phyloP scores from a whole-genome alignment of 805 yeast genomes.

The Wickerhamiella vanderwaltii region DNA sequence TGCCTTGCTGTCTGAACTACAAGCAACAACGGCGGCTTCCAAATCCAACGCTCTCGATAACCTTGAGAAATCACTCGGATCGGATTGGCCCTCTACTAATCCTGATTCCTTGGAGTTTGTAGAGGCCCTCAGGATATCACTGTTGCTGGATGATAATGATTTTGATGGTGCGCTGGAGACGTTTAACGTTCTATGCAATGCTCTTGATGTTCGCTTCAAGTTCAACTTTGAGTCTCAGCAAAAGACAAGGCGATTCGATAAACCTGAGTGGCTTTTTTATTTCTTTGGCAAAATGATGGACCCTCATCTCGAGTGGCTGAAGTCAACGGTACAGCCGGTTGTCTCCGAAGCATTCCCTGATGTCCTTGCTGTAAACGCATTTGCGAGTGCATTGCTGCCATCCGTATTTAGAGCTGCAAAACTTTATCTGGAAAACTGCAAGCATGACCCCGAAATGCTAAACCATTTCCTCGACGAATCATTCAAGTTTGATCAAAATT shows the following conservation, averaged over 20 bases:
- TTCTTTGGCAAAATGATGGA: slow-evolving; percentile 31
- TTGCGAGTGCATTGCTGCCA: slow-evolving; percentile 37
- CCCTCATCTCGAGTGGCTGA: slow-evolving; percentile 24
- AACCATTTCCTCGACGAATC: slow-evolving; percentile 49
- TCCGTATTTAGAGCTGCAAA: slow-evolving; percentile 18
- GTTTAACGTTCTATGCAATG: slow-evolving; percentile 35
- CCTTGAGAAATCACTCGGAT: background rate
- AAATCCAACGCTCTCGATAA: background rate
- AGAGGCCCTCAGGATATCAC: background rate
- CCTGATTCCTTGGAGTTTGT: slow-evolving; percentile 11
- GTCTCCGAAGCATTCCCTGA: slow-evolving; percentile 16
- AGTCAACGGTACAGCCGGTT: slow-evolving; percentile 19
- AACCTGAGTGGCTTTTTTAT: slow-evolving; percentile 60
- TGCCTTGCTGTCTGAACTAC: background rate
- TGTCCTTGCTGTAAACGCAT: slow-evolving; percentile 29
- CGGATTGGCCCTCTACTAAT: slow-evolving; percentile 18
- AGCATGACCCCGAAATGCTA: slow-evolving; percentile 34
- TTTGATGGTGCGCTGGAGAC: slow-evolving; percentile 25
- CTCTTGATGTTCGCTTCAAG: slow-evolving; percentile 39
- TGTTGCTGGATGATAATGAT: slow-evolving; percentile 3
- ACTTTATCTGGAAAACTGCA: slow-evolving; percentile 12
- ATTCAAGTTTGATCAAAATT: slow-evolving; percentile 43
- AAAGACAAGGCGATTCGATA: slow-evolving; percentile 52
- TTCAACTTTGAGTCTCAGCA: slow-evolving; percentile 47
- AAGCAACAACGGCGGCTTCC: background rate